Evolutionary conservation across 2,329 filamentous ascomycete genomes (phyloP).

Genomic region (Aspergillus eucalypticola): DNA sequence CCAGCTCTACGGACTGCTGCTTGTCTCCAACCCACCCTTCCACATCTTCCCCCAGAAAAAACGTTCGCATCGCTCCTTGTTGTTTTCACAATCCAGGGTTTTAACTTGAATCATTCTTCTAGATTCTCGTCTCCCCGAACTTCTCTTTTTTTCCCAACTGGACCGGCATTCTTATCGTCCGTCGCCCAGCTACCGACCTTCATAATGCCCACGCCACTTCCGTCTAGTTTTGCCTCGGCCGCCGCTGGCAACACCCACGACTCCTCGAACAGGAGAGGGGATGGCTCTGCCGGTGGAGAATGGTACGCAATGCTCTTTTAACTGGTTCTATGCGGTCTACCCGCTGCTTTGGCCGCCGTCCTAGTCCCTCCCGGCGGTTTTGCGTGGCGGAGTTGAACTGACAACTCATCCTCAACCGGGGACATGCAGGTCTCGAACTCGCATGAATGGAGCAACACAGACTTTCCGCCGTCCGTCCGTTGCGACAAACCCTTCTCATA

Average conservation of each 20-base stretch:
- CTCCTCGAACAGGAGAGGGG: conserved; percentile 60
- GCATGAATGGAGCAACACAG: conserved; percentile 66
- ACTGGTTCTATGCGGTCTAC: conserved; percentile 3
- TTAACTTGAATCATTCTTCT: conserved; percentile 5
- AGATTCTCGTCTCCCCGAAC: conserved; percentile 9
- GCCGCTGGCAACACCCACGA: conserved; percentile 72
- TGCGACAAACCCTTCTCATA: conserved; percentile 55
- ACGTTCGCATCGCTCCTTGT: conserved; percentile 8
- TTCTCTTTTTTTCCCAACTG: conserved; percentile 26
- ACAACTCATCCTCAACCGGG: conserved; percentile 1
- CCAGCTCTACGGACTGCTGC: conserved; percentile 9
- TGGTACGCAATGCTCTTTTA: conserved; percentile 58
- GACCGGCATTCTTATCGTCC: conserved; percentile 22
- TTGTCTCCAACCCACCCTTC: conserved; percentile 6
- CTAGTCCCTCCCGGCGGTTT: conserved; percentile 9
- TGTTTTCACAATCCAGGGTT: not conserved
- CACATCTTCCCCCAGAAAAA: conserved; percentile 5
- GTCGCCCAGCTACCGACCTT: conserved; percentile 22
- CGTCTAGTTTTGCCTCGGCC: conserved; percentile 81
- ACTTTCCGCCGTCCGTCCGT: conserved; percentile 66
- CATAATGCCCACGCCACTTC: conserved; percentile 71
- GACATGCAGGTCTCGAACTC: conserved; percentile 56
- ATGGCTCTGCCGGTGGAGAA: conserved; percentile 65
- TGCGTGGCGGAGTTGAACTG: conserved; percentile 1
- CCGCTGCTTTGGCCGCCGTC: not conserved